Base-by-base conservation (phyloP, 306 rosid species). In the Sindora glabra region DNA sequence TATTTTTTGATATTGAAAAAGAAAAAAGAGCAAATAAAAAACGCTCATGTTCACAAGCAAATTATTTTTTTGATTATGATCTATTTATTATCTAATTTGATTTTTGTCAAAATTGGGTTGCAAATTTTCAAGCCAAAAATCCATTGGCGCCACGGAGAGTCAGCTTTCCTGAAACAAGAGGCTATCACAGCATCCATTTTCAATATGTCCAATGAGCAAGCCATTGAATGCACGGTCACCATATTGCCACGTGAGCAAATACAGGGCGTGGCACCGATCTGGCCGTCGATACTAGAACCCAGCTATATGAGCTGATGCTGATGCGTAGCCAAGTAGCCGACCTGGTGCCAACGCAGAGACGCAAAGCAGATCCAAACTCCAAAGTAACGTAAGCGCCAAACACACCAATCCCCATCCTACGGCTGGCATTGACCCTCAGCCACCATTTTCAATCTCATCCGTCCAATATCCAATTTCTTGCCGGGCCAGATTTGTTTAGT, bases 311-410 rank as follows among this genome's bases (percentile, higher is more conserved):
- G 71, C 49, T 54, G 48, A 71, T 70, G 71, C 49, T 54, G 48
- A 71, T 70, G 85, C 83, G 70, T 79, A 60, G 91, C 85, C 89
- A 80, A 84, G 78, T 64, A 70, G 90, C 85, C 75, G 81, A 84
- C 88, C 94, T 77, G 14, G 69, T 74, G 78, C 73, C 74, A 77
- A 77, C 74, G 61, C 62, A 69, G 40, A 67, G 82, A 84, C 88
- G 88, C 87, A 63, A 82, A 69, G n/a, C n/a, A n/a, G n/a, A n/a
- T n/a, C 75, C 64, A 80, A 84, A 80, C 80, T 90, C 95, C 97
- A 79, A 87, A 83, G 79, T 79, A 65, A 86, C 89, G 91, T 85
- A 79, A 83, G 97, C 83, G 84, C 86, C 83, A 84, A 80, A 80
- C 85, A 62, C 85, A 69, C 80, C 86, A 65, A 70, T 49, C 76